Evolutionary conservation across 129 eudicot genomes (phyloP).

Genomic region (Escallonia herrerae): DNA sequence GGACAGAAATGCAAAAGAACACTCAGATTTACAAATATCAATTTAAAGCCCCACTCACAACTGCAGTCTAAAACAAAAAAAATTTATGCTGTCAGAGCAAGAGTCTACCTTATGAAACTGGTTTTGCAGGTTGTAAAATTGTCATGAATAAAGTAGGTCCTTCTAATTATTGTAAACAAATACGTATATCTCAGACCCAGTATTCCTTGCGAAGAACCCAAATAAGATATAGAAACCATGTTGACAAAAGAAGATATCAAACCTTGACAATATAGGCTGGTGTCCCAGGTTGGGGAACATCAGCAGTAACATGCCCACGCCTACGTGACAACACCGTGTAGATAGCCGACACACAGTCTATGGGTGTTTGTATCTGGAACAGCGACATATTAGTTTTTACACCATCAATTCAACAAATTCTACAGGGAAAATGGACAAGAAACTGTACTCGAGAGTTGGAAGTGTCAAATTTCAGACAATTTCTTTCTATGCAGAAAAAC

Average conservation of each 20-base stretch:
- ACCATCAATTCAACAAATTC: background rate
- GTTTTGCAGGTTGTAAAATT: too few species aligned
- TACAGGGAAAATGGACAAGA: too few species aligned
- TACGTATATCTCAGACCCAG: too few species aligned
- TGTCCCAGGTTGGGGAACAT: constrained; percentile 98
- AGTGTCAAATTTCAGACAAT: background rate
- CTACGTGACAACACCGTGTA: constrained; percentile 87
- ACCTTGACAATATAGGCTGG: constrained; percentile 99
- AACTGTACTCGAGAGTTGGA: background rate
- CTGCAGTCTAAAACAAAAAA: too few species aligned
- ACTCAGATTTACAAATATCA: background rate
- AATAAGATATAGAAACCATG: background rate
- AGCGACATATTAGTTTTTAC: background rate
- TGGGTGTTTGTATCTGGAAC: constrained; percentile 97
- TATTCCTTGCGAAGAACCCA: background rate
- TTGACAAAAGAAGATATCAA: constrained; percentile 10
- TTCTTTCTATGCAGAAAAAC: background rate
- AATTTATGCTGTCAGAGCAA: too few species aligned
- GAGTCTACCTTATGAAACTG: too few species aligned
- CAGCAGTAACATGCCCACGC: constrained; percentile 98
- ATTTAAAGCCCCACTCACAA: too few species aligned
- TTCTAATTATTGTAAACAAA: too few species aligned
- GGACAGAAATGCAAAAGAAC: background rate
- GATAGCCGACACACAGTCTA: constrained; percentile 93
- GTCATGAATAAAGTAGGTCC: too few species aligned